These are phyloP conservation scores for Trichoderma afroharzianum DNA, from an alignment of 2,329 filamentous ascomycete species.

Conservation along the genomic window DNA sequence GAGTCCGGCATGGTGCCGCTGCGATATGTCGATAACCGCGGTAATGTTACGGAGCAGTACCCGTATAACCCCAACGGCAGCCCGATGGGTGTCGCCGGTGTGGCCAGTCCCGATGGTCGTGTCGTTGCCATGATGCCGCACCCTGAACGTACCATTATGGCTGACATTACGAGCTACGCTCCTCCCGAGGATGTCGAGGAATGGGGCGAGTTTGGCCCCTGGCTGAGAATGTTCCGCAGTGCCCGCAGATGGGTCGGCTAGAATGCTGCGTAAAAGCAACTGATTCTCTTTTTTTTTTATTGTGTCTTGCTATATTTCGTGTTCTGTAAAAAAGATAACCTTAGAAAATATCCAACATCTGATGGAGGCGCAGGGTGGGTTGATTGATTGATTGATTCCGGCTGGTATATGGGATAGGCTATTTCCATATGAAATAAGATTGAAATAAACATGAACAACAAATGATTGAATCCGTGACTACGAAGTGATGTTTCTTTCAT, in stretches of 20 bases:
- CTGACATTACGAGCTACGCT: conserved; percentile 72
- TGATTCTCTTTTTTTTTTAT: not conserved
- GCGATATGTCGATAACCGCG: conserved; percentile 79
- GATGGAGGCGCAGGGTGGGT: conserved; percentile 11
- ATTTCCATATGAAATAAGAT: conserved; percentile 2
- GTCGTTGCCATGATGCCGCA: conserved; percentile 92
- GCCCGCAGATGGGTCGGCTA: conserved; percentile 82
- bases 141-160: conserved; percentile 83
- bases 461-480: not conserved
- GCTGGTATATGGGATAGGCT: not conserved
- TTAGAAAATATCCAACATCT: conserved; percentile 11
- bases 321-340: not conserved
- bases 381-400: not conserved
- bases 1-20: conserved; percentile 69
- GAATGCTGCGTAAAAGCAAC: not conserved
- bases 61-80: conserved; percentile 86
- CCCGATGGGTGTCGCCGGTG: conserved; percentile 75
- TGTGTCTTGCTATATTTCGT: not conserved
- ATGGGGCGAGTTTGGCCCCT: conserved; percentile 81
- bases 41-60: conserved; percentile 73
- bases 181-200: conserved; percentile 55
- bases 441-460: not conserved
- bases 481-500: not conserved
- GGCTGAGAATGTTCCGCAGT: conserved; percentile 82
- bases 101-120: conserved; percentile 71